Conservation (phyloP, 345 rosid species). For the Melastoma malabathricum region DNA sequence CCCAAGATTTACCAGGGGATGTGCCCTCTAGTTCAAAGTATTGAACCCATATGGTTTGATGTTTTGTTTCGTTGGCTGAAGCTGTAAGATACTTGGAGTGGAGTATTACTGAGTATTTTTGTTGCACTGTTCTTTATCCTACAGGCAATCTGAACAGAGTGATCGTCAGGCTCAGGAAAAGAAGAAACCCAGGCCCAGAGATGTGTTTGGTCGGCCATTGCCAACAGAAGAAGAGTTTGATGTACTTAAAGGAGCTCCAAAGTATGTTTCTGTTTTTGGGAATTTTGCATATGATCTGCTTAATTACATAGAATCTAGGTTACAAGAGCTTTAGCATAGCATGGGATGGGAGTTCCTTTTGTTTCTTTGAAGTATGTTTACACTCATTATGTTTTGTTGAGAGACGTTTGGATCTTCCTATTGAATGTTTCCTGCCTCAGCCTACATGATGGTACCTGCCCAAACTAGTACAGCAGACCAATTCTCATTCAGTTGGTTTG, state of each 20-base stretch:
- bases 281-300: too few relatives aligned
- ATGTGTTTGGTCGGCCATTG: conserved; percentile 91
- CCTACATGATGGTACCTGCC: too few relatives aligned
- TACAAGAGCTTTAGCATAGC: too few relatives aligned
- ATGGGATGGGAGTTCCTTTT: not conserved
- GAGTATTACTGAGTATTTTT: not conserved
- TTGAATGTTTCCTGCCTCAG: too few relatives aligned
- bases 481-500: not conserved
- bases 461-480: not conserved
- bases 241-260: conserved; percentile 76
- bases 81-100: not conserved
- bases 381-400: too few relatives aligned
- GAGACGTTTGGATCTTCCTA: too few relatives aligned
- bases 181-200: conserved; percentile 83
- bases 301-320: too few relatives aligned
- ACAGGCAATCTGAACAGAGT: conserved; percentile 8
- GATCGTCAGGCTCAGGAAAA: conserved; percentile 29
- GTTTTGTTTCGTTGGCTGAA: not conserved
- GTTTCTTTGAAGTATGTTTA: not conserved
- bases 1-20: conserved; percentile 14
- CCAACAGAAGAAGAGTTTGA: conserved; percentile 91
- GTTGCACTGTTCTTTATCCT: not conserved
- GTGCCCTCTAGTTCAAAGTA: conserved; percentile 31
- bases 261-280: conserved; percentile 20
- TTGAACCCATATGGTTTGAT: not conserved